Evolutionary conservation across 1,284 basidiomycete species (phyloP).

Genomic region (Cutaneotrichosporon curvatum): DNA sequence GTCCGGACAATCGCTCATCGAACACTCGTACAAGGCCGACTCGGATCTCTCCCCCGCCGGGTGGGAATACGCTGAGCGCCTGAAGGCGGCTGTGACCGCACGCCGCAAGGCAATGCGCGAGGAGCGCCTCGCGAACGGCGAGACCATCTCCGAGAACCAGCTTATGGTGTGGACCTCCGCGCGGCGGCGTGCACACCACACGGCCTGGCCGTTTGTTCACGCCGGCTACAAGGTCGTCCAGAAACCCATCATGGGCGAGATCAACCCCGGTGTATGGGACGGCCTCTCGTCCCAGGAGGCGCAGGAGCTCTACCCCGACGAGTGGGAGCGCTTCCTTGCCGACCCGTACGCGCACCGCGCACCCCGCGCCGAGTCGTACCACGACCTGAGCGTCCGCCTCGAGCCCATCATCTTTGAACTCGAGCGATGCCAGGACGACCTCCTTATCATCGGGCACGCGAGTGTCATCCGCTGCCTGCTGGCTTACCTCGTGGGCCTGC

Average conservation of each 20-base stretch:
- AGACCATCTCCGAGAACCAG: slow-evolving; percentile 52
- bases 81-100: slow-evolving; percentile 78
- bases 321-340: slow-evolving; percentile 84
- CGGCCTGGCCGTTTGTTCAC: slow-evolving; percentile 86
- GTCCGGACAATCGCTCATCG: slow-evolving; percentile 92
- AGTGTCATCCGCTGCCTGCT: slow-evolving; percentile 96
- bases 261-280: slow-evolving; percentile 96
- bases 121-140: slow-evolving; percentile 56
- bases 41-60: slow-evolving; percentile 91
- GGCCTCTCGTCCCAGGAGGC: slow-evolving; percentile 87
- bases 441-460: slow-evolving; percentile 74
- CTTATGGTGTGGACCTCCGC: slow-evolving; percentile 95
- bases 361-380: slow-evolving; percentile 90
- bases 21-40: slow-evolving; percentile 98
- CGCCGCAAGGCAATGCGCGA: slow-evolving; percentile 54
- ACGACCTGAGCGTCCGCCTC: slow-evolving; percentile 69
- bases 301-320: slow-evolving; percentile 80
- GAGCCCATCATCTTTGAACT: slow-evolving; percentile 78
- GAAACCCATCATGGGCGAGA: slow-evolving; percentile 92
- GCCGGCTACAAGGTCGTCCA: slow-evolving; percentile 72
- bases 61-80: slow-evolving; percentile 83
- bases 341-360: slow-evolving; percentile 92
- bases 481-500: slow-evolving; percentile 84
- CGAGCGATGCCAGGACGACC: slow-evolving; percentile 69
- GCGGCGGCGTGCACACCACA: slow-evolving; percentile 83